Percentiles rank a stretch among this genome's conserved stretches.
These are phyloP conservation scores for Tympanopsis confertula DNA, from an alignment of 2,329 filamentous ascomycete species.

Conservation along the genomic window DNA sequence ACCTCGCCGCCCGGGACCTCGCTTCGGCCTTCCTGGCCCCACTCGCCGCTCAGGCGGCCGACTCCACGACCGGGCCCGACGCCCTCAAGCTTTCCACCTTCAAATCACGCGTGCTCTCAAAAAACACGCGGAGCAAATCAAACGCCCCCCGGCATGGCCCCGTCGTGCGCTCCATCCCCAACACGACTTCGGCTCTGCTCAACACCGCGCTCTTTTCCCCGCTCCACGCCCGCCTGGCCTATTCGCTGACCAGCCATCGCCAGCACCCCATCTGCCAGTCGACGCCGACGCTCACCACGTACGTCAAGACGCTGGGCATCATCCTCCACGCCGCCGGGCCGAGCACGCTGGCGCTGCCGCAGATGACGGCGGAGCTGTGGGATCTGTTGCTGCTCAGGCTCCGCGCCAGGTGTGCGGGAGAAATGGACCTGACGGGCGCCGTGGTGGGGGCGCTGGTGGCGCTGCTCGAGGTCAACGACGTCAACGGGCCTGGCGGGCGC, in stretches of 20 bases:
- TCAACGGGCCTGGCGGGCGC: conserved; percentile 49
- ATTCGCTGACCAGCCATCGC: conserved; percentile 30
- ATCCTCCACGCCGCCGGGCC: conserved; percentile 76
- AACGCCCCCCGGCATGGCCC: conserved; percentile 12
- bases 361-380: conserved; percentile 78
- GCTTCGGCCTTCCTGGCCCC: conserved; percentile 68
- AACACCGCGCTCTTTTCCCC: conserved; percentile 75
- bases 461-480: conserved; percentile 66
- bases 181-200: conserved; percentile 68
- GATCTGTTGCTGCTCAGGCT: conserved; percentile 61
- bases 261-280: too few relatives aligned
- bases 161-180: conserved; percentile 49
- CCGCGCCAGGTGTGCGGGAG: conserved; percentile 44
- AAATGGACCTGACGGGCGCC: conserved; percentile 58
- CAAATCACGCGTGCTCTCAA: conserved; percentile 61
- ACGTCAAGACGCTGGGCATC: conserved; percentile 75
- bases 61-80: conserved; percentile 67
- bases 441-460: conserved; percentile 71
- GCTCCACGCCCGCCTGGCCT: conserved; percentile 67
- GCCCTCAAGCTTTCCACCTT: conserved; percentile 83
- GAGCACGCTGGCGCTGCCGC: conserved; percentile 61
- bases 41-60: conserved; percentile 70
- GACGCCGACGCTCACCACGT: conserved; percentile 64
- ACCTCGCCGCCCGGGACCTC: conserved; percentile 55
- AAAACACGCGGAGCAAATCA: conserved; percentile 30